Conservation (phyloP, 352 stramenopile genomes). For the Pythium monospermum region DNA sequence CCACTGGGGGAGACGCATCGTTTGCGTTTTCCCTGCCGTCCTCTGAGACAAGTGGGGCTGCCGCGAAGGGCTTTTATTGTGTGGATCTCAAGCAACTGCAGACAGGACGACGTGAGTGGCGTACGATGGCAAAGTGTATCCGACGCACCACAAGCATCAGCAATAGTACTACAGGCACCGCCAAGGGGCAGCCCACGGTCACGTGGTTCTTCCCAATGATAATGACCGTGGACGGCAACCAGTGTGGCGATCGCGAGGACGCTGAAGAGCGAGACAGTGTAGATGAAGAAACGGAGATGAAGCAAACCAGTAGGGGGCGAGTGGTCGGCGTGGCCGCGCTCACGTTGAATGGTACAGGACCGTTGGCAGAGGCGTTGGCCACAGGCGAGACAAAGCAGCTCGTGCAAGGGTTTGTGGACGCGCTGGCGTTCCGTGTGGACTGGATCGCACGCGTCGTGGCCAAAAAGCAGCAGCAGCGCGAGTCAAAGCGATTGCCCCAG, state of each 20-base stretch:
- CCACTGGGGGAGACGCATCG: no score
- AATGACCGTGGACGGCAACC: background rate
- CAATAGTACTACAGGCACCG: no score
- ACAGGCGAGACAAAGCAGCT: background rate
- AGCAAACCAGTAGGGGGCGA: no score
- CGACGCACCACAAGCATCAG: no score
- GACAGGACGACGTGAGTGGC: constrained; percentile 12
- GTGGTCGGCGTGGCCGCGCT: background rate
- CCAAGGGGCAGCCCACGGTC: no score
- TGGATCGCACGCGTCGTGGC: constrained; percentile 6
- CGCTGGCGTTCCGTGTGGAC: constrained; percentile 6
- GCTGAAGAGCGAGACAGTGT: background rate
- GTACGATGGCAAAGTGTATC: constrained; percentile 13
- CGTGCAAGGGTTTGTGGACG: constrained; percentile 5
- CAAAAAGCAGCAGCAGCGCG: constrained; percentile 10
- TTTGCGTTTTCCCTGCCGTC: constrained; percentile 21
- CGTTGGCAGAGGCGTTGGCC: background rate
- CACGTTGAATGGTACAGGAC: constrained; percentile 1
- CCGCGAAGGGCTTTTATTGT: constrained; percentile 11
- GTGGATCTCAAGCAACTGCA: constrained; percentile 9
- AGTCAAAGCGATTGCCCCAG: background rate
- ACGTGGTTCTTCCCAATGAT: background rate
- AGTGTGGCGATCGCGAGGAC: constrained; percentile 1
- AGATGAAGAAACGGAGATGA: background rate
- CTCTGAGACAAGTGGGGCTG: background rate